Conservation (phyloP, 2,329 filamentous ascomycete genomes). For the Trichoderma guizhouense region DNA sequence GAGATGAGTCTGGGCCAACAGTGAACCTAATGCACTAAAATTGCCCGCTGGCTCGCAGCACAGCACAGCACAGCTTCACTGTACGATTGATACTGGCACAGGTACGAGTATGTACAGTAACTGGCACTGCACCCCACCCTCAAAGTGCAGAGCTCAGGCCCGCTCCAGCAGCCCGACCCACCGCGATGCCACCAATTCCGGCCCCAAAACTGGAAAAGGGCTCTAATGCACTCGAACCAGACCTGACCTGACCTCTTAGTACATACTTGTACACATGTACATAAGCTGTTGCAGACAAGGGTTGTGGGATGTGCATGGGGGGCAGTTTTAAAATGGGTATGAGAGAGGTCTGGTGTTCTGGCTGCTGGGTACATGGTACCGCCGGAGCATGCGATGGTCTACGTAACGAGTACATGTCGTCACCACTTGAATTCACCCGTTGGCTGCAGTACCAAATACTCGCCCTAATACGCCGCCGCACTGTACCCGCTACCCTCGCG, state of each 20-base stretch:
- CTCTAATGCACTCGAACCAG: background rate
- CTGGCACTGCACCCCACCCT: background rate
- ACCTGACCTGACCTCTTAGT: background rate
- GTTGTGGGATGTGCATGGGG: background rate
- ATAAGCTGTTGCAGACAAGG: background rate
- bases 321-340: background rate
- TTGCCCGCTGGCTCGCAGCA: too few species aligned
- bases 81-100: too few species aligned
- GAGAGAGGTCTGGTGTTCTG: background rate
- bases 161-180: background rate
- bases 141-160: background rate
- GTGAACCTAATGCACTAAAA: background rate
- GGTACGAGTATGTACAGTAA: too few species aligned
- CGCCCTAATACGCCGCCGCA: background rate
- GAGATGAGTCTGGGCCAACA: background rate
- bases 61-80: background rate
- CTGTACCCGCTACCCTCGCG: background rate
- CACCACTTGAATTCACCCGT: background rate
- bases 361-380: background rate
- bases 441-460: background rate
- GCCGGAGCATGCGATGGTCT: background rate
- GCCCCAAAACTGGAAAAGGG: background rate
- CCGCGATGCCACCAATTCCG: background rate
- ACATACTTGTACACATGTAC: background rate
- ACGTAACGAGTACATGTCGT: fast-evolving